phyloP scores from a whole-genome alignment of 768 basidiomycete species.

The Pseudohyphozyma bogoriensis region DNA sequence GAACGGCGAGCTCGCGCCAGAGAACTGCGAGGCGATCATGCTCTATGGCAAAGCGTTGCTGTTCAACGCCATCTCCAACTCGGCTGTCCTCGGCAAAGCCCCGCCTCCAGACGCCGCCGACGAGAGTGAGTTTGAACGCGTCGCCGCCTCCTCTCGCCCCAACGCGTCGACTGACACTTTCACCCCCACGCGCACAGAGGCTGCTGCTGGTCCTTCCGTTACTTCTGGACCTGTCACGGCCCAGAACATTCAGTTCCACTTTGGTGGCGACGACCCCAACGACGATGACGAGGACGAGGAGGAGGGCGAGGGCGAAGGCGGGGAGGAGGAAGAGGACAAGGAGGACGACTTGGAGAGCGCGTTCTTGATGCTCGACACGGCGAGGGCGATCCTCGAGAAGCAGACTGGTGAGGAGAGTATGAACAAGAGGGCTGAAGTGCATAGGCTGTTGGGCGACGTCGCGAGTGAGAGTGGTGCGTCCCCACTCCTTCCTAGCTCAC shows the following conservation, averaged over 20 bases:
- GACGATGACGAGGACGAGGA: slow-evolving; percentile 36
- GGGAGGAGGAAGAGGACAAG: slow-evolving; percentile 58
- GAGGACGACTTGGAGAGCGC: slow-evolving; percentile 98
- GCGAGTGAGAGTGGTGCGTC: slow-evolving; percentile 82
- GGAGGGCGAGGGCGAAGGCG: slow-evolving; percentile 52
- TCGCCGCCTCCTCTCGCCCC: neutral
- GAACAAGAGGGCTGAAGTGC: slow-evolving; percentile 82
- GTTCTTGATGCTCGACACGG: slow-evolving; percentile 95
- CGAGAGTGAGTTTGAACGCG: slow-evolving; percentile 34
- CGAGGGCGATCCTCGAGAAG: slow-evolving; percentile 73
- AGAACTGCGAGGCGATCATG: slow-evolving; percentile 79
- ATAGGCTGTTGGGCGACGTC: slow-evolving; percentile 86
- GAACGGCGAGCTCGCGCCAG: slow-evolving; percentile 67
- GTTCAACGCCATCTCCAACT: slow-evolving; percentile 81
- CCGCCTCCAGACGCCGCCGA: slow-evolving; percentile 49
- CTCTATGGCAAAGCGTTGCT: slow-evolving; percentile 85
- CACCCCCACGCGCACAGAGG: neutral
- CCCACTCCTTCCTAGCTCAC: neutral
- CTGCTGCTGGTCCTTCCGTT: slow-evolving; percentile 19
- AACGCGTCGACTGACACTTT: too few species aligned
- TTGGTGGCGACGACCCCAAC: slow-evolving; percentile 69
- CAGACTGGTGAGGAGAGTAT: slow-evolving; percentile 45
- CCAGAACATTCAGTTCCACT: slow-evolving; percentile 59
- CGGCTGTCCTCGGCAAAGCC: slow-evolving; percentile 79
- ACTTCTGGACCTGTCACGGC: slow-evolving; percentile 29